Evolutionary conservation across 192 early-diverging fungal genomes (phyloP).

Genomic region (Endogone sp.): DNA sequence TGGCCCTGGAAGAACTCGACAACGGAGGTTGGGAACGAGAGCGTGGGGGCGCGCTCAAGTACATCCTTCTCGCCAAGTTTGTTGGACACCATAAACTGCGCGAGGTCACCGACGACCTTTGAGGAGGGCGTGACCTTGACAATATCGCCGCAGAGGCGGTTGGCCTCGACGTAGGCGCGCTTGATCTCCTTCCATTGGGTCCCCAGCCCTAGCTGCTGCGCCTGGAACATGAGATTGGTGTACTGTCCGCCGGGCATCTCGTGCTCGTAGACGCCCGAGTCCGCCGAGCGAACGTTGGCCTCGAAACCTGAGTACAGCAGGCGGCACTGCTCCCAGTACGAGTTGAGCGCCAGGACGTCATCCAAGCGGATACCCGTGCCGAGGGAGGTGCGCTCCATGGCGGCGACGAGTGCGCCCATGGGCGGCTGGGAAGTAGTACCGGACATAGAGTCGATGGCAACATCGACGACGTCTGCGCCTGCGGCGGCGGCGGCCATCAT

Average conservation of each 20-base stretch:
- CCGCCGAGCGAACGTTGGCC: conserved; percentile 80
- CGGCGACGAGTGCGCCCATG: conserved; percentile 91
- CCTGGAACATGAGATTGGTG: conserved; percentile 98
- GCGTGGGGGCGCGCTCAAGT: conserved; percentile 62
- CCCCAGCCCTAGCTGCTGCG: conserved; percentile 90
- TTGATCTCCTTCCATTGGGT: conserved; percentile 94
- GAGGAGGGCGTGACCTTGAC: conserved; percentile 97
- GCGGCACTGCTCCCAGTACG: conserved; percentile 96
- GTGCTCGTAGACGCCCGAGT: conserved; percentile 91
- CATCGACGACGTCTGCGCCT: conserved; percentile 91
- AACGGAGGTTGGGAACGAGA: conserved; percentile 92
- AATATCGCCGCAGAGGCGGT: conserved; percentile 90
- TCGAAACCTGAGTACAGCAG: conserved; percentile 97
- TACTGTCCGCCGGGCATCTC: conserved; percentile 99
- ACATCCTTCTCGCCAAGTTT: conserved; percentile 74
- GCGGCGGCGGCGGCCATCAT: conserved; percentile 90
- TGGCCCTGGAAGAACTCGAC: conserved; percentile 98
- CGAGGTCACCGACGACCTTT: conserved; percentile 98
- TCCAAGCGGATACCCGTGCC: conserved; percentile 86
- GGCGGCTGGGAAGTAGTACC: conserved; percentile 95
- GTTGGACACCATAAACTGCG: conserved; percentile 97
- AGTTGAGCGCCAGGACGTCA: conserved; percentile 79
- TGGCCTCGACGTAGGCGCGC: conserved; percentile 85
- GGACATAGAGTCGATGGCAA: conserved; percentile 92
- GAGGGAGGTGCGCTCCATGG: conserved; percentile 70